These are phyloP conservation scores for Penicillium sp. DNA, from an alignment of 2,329 filamentous ascomycete genomes.

Conservation along the genomic window DNA sequence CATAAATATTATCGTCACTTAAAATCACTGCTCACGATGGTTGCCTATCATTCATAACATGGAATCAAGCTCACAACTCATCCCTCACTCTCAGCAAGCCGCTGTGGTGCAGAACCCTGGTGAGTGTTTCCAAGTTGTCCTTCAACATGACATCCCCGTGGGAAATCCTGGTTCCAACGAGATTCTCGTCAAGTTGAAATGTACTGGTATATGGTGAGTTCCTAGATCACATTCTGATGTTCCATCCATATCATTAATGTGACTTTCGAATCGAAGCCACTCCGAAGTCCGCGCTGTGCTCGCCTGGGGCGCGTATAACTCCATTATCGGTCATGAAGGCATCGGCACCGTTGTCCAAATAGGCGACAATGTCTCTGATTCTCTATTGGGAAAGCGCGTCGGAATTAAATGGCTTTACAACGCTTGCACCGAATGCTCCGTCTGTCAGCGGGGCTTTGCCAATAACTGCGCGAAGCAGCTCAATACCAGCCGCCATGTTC, in stretches of 20 bases:
- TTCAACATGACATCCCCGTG: slow-evolving; percentile 14
- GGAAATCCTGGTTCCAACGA: slow-evolving; percentile 16
- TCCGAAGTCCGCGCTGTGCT: slow-evolving; percentile 26
- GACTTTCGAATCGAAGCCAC: slow-evolving; percentile 8
- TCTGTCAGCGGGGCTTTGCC: slow-evolving; percentile 18
- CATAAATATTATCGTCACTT: not conserved
- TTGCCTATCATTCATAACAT: not conserved
- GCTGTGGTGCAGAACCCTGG: slow-evolving; percentile 19
- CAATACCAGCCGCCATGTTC: slow-evolving; percentile 25
- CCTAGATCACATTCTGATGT: not conserved
- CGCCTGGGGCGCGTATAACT: slow-evolving; percentile 23
- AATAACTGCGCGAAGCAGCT: slow-evolving; percentile 23
- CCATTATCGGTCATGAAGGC: slow-evolving; percentile 29
- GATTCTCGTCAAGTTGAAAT: slow-evolving; percentile 22
- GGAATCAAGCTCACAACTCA: not conserved
- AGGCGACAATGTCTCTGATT: slow-evolving; percentile 11
- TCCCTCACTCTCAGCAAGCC: slow-evolving; percentile 13
- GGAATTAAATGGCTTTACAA: slow-evolving; percentile 28
- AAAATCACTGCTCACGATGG: not conserved
- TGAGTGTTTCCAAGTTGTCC: slow-evolving; percentile 8
- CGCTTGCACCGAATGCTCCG: slow-evolving; percentile 22
- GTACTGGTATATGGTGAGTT: slow-evolving; percentile 24
- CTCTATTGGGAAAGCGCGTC: slow-evolving; percentile 17
- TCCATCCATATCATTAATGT: not conserved
- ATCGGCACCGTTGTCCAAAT: slow-evolving; percentile 19